These are phyloP conservation scores for Arthonia radiata DNA, from an alignment of 495 filamentous ascomycete species.

Conservation along the genomic window DNA sequence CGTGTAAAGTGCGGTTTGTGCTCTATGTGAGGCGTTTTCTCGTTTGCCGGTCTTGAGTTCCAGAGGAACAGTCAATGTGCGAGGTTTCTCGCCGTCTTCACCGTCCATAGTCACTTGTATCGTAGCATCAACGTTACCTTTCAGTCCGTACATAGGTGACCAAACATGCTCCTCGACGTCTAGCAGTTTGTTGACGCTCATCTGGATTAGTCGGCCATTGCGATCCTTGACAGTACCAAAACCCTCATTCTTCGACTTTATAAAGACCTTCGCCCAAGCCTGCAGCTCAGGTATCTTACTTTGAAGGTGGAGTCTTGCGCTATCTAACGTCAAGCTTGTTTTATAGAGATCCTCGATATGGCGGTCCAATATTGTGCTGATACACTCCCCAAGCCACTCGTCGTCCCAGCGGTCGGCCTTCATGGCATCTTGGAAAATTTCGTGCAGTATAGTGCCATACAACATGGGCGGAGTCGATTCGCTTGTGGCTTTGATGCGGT, in stretches of 20 bases:
- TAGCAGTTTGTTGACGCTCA: conserved; percentile 78
- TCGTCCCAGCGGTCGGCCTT: conserved; percentile 61
- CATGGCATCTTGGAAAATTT: conserved; percentile 78
- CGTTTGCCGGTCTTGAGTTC: conserved; percentile 87
- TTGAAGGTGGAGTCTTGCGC: conserved; percentile 50
- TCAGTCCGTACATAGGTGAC: conserved; percentile 91
- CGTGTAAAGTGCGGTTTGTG: conserved; percentile 87
- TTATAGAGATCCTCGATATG: conserved; percentile 71
- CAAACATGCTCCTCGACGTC: conserved; percentile 94
- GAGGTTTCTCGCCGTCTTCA: conserved; percentile 23
- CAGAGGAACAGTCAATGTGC: conserved; percentile 64
- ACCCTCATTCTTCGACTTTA: conserved; percentile 44
- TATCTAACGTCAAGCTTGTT: conserved; percentile 44
- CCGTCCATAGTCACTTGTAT: conserved; percentile 71
- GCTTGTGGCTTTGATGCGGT: conserved; percentile 69
- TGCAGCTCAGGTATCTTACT: conserved; percentile 56
- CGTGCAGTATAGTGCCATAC: conserved; percentile 80
- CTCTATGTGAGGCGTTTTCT: conserved; percentile 50
- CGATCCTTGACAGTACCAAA: conserved; percentile 56
- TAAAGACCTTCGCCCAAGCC: conserved; percentile 61
- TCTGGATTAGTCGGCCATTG: conserved; percentile 40
- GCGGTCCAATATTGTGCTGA: conserved; percentile 36
- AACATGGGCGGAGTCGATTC: conserved; percentile 52
- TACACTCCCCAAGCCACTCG: conserved; percentile 32
- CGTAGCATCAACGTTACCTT: conserved; percentile 96